Evolutionary conservation across 768 basidiomycete genomes (phyloP).

Genomic region (Naematelia encephala): DNA sequence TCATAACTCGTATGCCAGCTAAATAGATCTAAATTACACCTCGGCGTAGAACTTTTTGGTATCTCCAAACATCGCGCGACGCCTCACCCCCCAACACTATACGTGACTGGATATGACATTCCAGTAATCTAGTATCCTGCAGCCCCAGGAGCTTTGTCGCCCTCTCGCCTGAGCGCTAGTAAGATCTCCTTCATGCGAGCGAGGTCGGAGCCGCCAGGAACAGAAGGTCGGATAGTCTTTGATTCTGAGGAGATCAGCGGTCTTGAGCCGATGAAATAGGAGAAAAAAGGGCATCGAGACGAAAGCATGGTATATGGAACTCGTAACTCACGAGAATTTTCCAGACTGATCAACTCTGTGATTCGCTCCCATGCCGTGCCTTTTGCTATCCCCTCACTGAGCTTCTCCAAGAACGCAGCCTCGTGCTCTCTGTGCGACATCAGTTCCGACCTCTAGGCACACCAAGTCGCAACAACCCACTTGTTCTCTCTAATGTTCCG

Average conservation of each 20-base stretch:
- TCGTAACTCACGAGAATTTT: slow-evolving; percentile 67
- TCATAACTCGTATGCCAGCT: background rate
- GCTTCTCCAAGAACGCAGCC: slow-evolving; percentile 67
- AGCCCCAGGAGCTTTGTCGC: slow-evolving; percentile 85
- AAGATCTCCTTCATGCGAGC: slow-evolving; percentile 88
- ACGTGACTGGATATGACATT: background rate
- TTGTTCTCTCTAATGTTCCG: slow-evolving; percentile 91
- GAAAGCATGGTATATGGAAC: too few species aligned
- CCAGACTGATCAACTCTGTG: slow-evolving; percentile 74
- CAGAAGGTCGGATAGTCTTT: slow-evolving; percentile 86
- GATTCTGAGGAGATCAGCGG: slow-evolving; percentile 56
- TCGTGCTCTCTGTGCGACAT: slow-evolving; percentile 69
- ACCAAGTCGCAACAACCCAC: slow-evolving; percentile 56
- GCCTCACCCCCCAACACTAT: background rate
- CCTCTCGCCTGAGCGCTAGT: slow-evolving; percentile 81
- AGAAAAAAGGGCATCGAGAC: background rate
- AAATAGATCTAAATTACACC: background rate
- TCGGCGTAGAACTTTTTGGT: background rate
- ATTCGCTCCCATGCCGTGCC: slow-evolving; percentile 98
- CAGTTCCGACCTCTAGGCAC: background rate
- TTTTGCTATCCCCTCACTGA: slow-evolving; percentile 70
- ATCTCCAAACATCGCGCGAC: background rate
- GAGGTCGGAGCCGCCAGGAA: slow-evolving; percentile 83
- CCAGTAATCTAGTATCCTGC: slow-evolving; percentile 66
- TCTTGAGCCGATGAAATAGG: slow-evolving; percentile 1